Evolutionary conservation across 2,329 filamentous ascomycete species (phyloP), one percentile per base, ranked within the genome.

Genomic region (Fusarium floridanum): DNA sequence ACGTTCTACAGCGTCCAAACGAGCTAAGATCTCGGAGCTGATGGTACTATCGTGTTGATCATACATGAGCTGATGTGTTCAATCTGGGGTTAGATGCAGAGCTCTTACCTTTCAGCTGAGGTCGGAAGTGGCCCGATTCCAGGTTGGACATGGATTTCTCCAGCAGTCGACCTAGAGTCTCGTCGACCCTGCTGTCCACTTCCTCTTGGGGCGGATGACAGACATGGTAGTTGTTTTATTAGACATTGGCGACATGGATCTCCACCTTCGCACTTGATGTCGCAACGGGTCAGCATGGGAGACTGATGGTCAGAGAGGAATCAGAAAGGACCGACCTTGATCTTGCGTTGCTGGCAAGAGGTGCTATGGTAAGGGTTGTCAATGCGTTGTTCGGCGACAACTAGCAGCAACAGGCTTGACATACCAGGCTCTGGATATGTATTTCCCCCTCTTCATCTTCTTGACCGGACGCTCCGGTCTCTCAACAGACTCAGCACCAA

Each of bases 391-490:
- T 24, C 6, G 4, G 22, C 14, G 17, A 10, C 3, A 29, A n/a
- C 6, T 7, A 10, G 29, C 22, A 50, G 22, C 11, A 34, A 3
- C 4, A 32, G 6, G 11, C 6, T 37, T 29, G 12, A 8, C 64
- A 10, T 64, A 72, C 71, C 73, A 74, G 27, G 73, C 73, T 72
- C 73, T 63, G 4, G 73, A 75, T 43, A 75, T 75, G 37, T 75
- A 75, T 66, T 74, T 75, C 3, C 71, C 73, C 20, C 68, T 66
- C 27, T 74, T 75, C 56, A 72, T 70, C 61, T 74, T 75, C n/a
- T 75, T 75, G 7, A 36, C 39, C 7, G 68, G 64, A 7, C 55
- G 63, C 39, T 68, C 68, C 16, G 68, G 64, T 6, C 48, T 61
- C 27, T 68, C 68, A 5, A 53, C 14, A 12, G 48, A 4, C 5